phyloP scores from a whole-genome alignment of 192 early-diverging fungal genomes.

The Dissophora ornata region DNA sequence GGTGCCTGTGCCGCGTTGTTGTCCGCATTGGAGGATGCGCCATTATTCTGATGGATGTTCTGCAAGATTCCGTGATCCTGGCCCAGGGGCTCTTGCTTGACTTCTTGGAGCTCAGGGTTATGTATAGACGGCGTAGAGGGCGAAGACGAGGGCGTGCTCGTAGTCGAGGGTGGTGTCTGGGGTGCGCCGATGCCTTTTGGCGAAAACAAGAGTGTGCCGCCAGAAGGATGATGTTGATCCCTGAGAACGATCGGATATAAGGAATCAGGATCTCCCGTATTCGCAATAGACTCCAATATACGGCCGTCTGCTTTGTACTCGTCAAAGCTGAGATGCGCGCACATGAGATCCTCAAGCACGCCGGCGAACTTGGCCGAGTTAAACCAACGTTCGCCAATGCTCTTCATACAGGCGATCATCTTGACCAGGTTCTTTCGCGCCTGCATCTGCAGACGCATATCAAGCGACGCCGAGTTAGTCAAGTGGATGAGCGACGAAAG shows the following conservation, averaged over 20 bases:
- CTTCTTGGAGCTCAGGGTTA: slow-evolving; percentile 33
- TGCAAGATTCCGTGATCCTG: background rate
- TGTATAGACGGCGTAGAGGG: slow-evolving; percentile 25
- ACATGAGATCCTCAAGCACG: slow-evolving; percentile 44
- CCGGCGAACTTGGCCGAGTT: slow-evolving; percentile 33
- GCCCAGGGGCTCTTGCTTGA: slow-evolving; percentile 32
- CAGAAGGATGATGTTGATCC: slow-evolving; percentile 44
- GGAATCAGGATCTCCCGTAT: background rate
- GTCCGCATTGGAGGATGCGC: background rate
- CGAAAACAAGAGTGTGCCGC: slow-evolving; percentile 46
- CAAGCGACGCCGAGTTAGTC: slow-evolving; percentile 51
- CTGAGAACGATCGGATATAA: slow-evolving; percentile 41
- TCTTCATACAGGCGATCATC: slow-evolving; percentile 40
- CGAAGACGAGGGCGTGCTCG: slow-evolving; percentile 32
- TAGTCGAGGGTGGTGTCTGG: slow-evolving; percentile 23
- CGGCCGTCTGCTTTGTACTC: slow-evolving; percentile 21
- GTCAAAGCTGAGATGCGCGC: slow-evolving; percentile 39
- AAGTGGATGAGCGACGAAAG: slow-evolving; percentile 51
- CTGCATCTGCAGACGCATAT: slow-evolving; percentile 35
- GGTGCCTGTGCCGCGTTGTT: background rate
- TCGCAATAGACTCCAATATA: slow-evolving; percentile 2
- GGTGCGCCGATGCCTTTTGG: slow-evolving; percentile 19
- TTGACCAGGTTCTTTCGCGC: slow-evolving; percentile 51
- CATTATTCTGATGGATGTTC: background rate
- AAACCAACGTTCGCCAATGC: slow-evolving; percentile 35